Conservation (phyloP, 2,329 filamentous ascomycete genomes). For the Xylariaceae sp. region DNA sequence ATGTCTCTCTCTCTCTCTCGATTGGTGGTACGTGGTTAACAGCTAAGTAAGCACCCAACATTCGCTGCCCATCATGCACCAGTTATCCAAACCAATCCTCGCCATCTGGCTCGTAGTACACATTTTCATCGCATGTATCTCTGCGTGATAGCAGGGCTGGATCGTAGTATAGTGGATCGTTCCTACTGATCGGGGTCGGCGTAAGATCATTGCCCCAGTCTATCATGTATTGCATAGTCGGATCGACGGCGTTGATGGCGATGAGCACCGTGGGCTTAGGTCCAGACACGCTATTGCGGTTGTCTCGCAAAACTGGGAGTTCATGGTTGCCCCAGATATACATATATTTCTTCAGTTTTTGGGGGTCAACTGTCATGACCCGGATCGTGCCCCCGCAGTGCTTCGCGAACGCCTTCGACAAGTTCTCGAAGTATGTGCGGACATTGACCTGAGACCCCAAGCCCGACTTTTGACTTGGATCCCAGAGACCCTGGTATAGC, state of each 20-base stretch:
- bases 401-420: slow-evolving; percentile 6
- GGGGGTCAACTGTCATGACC: neutral
- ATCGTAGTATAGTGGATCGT: too few relatives aligned
- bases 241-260: neutral
- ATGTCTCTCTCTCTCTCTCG: too few relatives aligned
- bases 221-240: slow-evolving; percentile 3
- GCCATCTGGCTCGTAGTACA: neutral
- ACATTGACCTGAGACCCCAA: neutral
- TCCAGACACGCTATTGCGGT: neutral
- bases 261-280: neutral
- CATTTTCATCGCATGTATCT: slow-evolving; percentile 12
- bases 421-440: slow-evolving; percentile 10
- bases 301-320: slow-evolving; percentile 8
- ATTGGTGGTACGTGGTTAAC: too few relatives aligned
- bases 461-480: neutral
- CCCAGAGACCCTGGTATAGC: slow-evolving; percentile 6
- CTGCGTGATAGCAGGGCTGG: neutral
- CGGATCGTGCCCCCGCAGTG: slow-evolving; percentile 7
- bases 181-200: too few relatives aligned
- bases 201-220: neutral
- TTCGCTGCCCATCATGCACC: too few relatives aligned
- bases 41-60: too few relatives aligned
- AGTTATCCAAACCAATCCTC: slow-evolving; percentile 12
- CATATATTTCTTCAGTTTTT: neutral
- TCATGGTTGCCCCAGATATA: slow-evolving; percentile 6